Conservation (phyloP, 2,329 filamentous ascomycete genomes). For the Neofusicoccum kwambonambiense region DNA sequence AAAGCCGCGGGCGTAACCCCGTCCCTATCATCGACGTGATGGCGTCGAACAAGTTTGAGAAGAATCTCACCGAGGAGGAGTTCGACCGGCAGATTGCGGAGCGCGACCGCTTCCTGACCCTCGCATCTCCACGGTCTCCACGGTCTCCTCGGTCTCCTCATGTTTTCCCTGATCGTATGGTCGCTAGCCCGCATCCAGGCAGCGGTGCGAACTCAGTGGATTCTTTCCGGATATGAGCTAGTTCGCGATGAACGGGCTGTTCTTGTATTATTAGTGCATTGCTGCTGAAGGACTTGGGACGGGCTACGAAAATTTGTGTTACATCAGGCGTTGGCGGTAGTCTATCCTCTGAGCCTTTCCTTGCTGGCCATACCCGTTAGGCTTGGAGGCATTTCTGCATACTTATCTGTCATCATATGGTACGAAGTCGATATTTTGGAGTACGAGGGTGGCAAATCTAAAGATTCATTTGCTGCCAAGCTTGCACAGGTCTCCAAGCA, state of each 20-base stretch:
- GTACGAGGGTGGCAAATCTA: not conserved
- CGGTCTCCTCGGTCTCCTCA: not conserved
- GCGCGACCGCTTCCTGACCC: not conserved
- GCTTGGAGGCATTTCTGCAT: not conserved
- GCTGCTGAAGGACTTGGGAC: not conserved
- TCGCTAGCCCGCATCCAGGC: not conserved
- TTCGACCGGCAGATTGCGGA: not conserved
- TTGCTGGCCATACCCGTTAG: not conserved
- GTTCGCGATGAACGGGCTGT: too few relatives aligned
- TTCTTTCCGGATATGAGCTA: conserved; percentile 4
- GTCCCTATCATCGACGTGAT: not conserved
- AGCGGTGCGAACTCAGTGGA: not conserved
- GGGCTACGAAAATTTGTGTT: not conserved
- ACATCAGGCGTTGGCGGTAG: not conserved
- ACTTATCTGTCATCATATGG: not conserved
- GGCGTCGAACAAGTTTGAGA: not conserved
- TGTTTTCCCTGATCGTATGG: not conserved
- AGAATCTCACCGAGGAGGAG: not conserved
- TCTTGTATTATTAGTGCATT: not conserved
- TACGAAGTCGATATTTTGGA: not conserved
- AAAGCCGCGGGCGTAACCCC: not conserved
- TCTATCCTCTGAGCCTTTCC: not conserved
- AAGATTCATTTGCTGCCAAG: too few relatives aligned
- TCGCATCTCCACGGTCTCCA: not conserved
- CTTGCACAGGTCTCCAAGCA: too few relatives aligned